A percentile compares a stretch with the other conserved stretches of the same genome.
phyloP scores from a whole-genome alignment of 2,329 filamentous ascomycete species.

The Macrophomina pseudophaseolina region DNA sequence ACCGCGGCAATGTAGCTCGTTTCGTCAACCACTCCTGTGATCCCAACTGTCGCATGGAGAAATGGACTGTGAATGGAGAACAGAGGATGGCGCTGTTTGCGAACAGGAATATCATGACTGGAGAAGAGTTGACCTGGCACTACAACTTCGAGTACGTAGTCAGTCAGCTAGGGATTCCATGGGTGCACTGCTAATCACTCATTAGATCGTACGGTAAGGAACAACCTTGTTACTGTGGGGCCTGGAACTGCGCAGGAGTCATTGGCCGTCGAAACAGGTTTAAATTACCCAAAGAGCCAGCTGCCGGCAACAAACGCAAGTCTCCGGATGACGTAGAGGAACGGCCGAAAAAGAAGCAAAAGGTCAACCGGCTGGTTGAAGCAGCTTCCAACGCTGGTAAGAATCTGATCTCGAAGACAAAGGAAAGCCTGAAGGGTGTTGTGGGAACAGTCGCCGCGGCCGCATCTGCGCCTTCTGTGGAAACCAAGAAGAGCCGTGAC shows the following conservation, averaged over 20 bases:
- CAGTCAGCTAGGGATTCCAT: not conserved
- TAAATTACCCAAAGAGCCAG: constrained; percentile 35
- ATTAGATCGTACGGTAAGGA: constrained; percentile 54
- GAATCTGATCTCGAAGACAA: constrained; percentile 22
- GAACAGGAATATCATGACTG: constrained; percentile 86
- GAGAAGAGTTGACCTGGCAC: constrained; percentile 96
- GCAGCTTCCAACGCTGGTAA: constrained; percentile 19
- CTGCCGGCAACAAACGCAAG: constrained; percentile 23
- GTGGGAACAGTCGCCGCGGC: constrained; percentile 1
- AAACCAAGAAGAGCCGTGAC: constrained; percentile 20
- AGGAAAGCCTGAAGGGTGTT: constrained; percentile 16
- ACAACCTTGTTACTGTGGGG: constrained; percentile 67
- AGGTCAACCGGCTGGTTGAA: constrained; percentile 13
- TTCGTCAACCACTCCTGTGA: constrained; percentile 98
- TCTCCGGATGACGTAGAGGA: constrained; percentile 13
- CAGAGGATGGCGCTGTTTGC: constrained; percentile 97
- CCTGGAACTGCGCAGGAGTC: constrained; percentile 65
- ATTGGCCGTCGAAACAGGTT: constrained; percentile 63
- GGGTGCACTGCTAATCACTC: constrained; percentile 17
- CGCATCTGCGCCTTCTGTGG: not conserved
- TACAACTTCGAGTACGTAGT: constrained; percentile 70
- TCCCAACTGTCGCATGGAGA: constrained; percentile 97
- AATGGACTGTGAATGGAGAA: constrained; percentile 93
- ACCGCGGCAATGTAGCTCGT: constrained; percentile 90
- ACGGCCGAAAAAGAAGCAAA: constrained; percentile 25